Conservation (phyloP, 1,284 basidiomycete genomes). For the Microbotryum violaceum region DNA sequence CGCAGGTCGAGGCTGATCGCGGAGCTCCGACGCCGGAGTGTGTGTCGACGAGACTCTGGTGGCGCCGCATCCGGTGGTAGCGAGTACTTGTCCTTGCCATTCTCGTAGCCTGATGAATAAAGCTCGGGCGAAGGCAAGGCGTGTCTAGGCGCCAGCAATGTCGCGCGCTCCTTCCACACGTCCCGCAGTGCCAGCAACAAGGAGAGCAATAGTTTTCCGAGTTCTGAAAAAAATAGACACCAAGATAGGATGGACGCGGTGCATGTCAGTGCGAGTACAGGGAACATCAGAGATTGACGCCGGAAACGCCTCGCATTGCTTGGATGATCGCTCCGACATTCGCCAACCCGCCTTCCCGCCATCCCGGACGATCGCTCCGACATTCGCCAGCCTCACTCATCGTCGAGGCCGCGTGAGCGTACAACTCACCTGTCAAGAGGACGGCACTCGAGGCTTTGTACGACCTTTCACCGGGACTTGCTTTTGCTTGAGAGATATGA, state of each 20-base stretch:
- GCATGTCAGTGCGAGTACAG: too few relatives aligned
- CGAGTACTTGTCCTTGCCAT: slow-evolving; percentile 14
- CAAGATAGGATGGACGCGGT: too few relatives aligned
- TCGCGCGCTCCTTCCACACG: slow-evolving; percentile 19
- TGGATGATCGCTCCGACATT: too few relatives aligned
- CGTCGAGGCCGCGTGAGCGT: neutral
- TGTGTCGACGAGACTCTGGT: neutral
- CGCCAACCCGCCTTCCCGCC: too few relatives aligned
- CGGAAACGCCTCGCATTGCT: too few relatives aligned
- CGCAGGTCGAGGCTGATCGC: neutral
- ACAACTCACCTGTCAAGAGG: slow-evolving; percentile 27
- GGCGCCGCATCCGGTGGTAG: too few relatives aligned
- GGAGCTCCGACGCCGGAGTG: slow-evolving; percentile 18
- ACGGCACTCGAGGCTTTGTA: slow-evolving; percentile 37
- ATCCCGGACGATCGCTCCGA: too few relatives aligned
- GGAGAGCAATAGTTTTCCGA: slow-evolving; percentile 36
- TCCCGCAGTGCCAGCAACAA: slow-evolving; percentile 32
- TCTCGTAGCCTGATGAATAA: slow-evolving; percentile 8
- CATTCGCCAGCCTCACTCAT: neutral
- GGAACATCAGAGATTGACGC: too few relatives aligned
- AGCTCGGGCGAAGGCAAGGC: slow-evolving; percentile 25
- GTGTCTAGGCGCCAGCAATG: slow-evolving; percentile 18
- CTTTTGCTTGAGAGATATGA: slow-evolving; percentile 23
- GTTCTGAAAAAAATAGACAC: slow-evolving; percentile 17
- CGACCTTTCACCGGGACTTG: slow-evolving; percentile 14